Conservation (phyloP, 768 basidiomycete species). For the Russula sp. region DNA sequence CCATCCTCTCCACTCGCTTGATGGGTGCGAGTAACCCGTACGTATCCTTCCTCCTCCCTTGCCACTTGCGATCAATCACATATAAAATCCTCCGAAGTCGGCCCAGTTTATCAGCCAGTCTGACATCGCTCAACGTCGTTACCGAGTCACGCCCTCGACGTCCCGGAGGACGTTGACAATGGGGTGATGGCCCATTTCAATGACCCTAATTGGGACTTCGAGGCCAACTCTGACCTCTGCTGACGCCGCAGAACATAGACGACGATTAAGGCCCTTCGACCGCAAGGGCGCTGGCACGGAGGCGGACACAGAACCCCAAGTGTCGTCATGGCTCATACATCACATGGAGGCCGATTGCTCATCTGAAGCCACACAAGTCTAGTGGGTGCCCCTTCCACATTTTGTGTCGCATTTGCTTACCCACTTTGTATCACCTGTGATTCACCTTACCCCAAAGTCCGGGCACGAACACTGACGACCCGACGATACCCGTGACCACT, state of each 20-base stretch:
- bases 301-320: slow-evolving; percentile 41
- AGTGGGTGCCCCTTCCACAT: slow-evolving; percentile 44
- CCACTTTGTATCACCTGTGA: slow-evolving; percentile 41
- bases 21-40: slow-evolving; percentile 1
- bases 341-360: slow-evolving; percentile 25
- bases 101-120: neutral
- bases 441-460: slow-evolving; percentile 84
- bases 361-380: slow-evolving; percentile 50
- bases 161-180: slow-evolving; percentile 62
- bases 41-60: neutral
- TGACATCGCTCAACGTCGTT: slow-evolving; percentile 35
- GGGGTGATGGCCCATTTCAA: slow-evolving; percentile 65
- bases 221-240: slow-evolving; percentile 31
- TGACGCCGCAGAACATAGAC: no score
- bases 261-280: no score
- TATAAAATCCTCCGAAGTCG: neutral
- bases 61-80: no score
- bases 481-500: slow-evolving; percentile 71
- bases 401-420: slow-evolving; percentile 8
- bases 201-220: slow-evolving; percentile 55
- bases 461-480: slow-evolving; percentile 77
- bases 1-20: neutral
- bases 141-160: no score
- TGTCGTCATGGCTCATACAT: slow-evolving; percentile 29
- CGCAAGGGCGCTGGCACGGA: slow-evolving; percentile 44